Evolutionary conservation across 176 grass and related monocot genomes (phyloP).

Genomic region (Triticum urartu): DNA sequence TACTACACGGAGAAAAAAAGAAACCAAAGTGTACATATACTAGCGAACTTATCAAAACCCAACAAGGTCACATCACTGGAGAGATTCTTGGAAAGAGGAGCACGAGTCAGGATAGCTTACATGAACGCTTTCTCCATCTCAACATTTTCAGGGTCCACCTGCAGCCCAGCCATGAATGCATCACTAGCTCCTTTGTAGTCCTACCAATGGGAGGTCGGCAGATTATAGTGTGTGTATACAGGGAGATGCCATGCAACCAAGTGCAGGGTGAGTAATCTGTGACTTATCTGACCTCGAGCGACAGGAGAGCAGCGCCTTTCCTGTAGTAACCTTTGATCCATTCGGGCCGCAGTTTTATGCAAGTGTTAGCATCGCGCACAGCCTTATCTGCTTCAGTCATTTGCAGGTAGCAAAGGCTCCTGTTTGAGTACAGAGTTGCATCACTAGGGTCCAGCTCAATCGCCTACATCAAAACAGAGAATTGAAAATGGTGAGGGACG

Average conservation of each 20-base stretch:
- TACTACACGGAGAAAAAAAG: no score
- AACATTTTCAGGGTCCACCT: background rate
- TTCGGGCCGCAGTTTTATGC: background rate
- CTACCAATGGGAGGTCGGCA: background rate
- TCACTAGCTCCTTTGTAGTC: background rate
- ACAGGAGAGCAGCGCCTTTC: slow-evolving; percentile 19
- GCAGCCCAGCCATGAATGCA: slow-evolving; percentile 9
- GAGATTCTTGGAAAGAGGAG: background rate
- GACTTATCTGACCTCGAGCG: background rate
- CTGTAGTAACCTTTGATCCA: slow-evolving; percentile 14
- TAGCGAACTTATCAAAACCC: no score
- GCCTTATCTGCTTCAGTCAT: background rate
- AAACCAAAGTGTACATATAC: no score
- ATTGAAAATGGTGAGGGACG: background rate
- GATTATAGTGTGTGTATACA: background rate
- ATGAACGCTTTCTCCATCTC: background rate
- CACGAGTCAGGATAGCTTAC: slow-evolving; percentile 1
- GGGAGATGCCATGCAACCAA: background rate
- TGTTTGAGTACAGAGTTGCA: background rate
- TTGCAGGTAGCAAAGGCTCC: background rate
- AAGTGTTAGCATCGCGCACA: background rate
- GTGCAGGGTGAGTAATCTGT: background rate
- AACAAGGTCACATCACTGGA: background rate
- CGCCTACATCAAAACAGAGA: background rate
- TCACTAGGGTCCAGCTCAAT: background rate